Evolutionary conservation across 2,329 filamentous ascomycete species (phyloP), one percentile per base, ranked within the genome.

Genomic region (Mycosphaerella sp.): DNA sequence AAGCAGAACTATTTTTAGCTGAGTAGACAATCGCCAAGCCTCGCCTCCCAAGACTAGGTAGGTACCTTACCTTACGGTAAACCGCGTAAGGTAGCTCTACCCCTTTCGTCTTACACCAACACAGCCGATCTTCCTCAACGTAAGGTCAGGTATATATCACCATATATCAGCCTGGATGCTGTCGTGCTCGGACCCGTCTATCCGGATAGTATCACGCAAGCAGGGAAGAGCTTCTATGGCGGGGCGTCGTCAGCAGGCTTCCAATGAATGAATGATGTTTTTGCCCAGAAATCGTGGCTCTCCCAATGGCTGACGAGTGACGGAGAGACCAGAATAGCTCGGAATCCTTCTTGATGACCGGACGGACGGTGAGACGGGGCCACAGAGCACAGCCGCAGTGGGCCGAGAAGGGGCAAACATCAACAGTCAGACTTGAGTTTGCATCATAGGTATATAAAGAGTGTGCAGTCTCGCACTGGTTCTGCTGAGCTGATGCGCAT

Each of bases 381-480:
- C n/a, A 30, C 10, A 44, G 32, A 45, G 43, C 43, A 45, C 43
- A 45, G 43, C 43, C 43, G 43, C 43, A 45, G 36, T 21, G 32
- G 42, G 13, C 18, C 32, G 34, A 36, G 28, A 44, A 17, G 13
- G 30, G 34, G 12, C 25, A 42, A 12, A 12, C 8, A n/a, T n/a
- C 13, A 16, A 14, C 10, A 7, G 6, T 30, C 28, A 27, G 42
- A 35, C 28, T 17, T 44, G 28, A 34, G 14, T 17, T 44, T 36
- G n/a, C n/a, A n/a, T n/a, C n/a, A n/a, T n/a, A n/a, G n/a, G n/a
- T 25, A 35, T n/a, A 17, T n/a, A 21, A 17, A 45, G 28, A 21
- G 16, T 30, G 13, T 32, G 30, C 21, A 32, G n/a, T n/a, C n/a
- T 27, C 17, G 30, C 32, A 3, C 43, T 25, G 14, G 16, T 14